Base-by-base conservation (phyloP, 768 basidiomycete genomes). In the Lactarius sp. region DNA sequence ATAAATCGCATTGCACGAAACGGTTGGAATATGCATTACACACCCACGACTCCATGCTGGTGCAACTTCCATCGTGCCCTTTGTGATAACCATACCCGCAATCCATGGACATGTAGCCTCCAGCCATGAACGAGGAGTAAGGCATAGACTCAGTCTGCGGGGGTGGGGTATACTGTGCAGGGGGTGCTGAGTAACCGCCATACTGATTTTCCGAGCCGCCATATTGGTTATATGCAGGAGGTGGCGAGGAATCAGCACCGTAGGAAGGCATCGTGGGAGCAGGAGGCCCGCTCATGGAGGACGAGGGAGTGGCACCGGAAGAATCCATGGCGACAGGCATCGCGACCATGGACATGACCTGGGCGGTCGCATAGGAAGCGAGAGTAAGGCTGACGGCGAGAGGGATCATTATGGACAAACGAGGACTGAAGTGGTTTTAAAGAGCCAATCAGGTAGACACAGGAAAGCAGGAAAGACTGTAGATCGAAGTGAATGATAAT, bases 51-150 rank as follows among this genome's bases (percentile, higher is more conserved):
- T 82, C 71, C 31, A 76, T 68, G 13, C 31, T 51, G 22, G 73
- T 63, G 72, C 88, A 90, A 53, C 76, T 77, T 39, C 85, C 85
- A 71, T 86, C 80, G 10, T 72, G 75, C 60, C 71, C 73, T 74
- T 86, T 87, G 53, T 73, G 69, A 70, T 85, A 85, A 31, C 87
- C 88, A 71, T 90, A 90, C 56, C 88, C 88, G 71, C 88, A 90
- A 66, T 80, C 74, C 72, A 89, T 74, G 71, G 78, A 80, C 72
- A 78, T 77, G 74, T 89, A 90, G 33, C 87, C 88, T 60, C 86
- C 88, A 39, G 70, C 70, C 73, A 75, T 76, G 75, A 86, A 87
- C 37, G 80, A 77, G 13, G 80, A 76, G 71, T 89, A 89, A 18
- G 56, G 56, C 66, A 61, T 61, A 10, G 33, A 56, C n/a, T 46